phyloP scores from a whole-genome alignment of 1,284 basidiomycete species.

The Fomitopsis pinicola region DNA sequence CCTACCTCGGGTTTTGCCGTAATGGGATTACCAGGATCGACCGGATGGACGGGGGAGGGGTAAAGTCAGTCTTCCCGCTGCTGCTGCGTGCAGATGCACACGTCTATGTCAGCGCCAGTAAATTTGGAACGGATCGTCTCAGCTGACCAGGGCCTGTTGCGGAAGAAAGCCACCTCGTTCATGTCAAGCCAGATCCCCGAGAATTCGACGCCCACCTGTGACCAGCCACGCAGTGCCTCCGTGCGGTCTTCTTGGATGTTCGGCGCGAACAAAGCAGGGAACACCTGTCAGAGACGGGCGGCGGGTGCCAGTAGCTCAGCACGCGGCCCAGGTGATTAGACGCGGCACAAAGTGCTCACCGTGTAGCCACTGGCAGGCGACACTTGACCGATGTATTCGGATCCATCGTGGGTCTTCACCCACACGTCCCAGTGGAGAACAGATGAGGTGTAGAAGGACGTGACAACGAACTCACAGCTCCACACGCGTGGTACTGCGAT shows the following conservation, averaged over 20 bases:
- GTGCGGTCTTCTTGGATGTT: slow-evolving; percentile 38
- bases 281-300: slow-evolving; percentile 27
- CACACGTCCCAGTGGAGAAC: slow-evolving; percentile 45
- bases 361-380: slow-evolving; percentile 46
- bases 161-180: slow-evolving; percentile 68
- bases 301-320: neutral
- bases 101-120: neutral
- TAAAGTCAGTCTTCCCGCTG: slow-evolving; percentile 42
- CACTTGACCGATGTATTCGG: slow-evolving; percentile 65
- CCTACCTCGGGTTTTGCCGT: slow-evolving; percentile 57
- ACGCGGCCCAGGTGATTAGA: neutral
- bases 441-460: neutral
- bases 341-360: slow-evolving; percentile 29
- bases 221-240: slow-evolving; percentile 47
- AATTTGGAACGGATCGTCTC: neutral
- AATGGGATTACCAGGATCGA: slow-evolving; percentile 45
- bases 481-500: slow-evolving; percentile 41
- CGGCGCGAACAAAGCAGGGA: slow-evolving; percentile 68
- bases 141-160: slow-evolving; percentile 56
- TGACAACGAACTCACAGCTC: slow-evolving; percentile 29
- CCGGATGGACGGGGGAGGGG: slow-evolving; percentile 43
- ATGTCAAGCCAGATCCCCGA: slow-evolving; percentile 77
- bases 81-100: slow-evolving; percentile 31
- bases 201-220: slow-evolving; percentile 50
- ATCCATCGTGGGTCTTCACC: slow-evolving; percentile 63